Evolutionary conservation across 2,329 filamentous ascomycete genomes (phyloP).

Genomic region (Colletotrichum somersetense): DNA sequence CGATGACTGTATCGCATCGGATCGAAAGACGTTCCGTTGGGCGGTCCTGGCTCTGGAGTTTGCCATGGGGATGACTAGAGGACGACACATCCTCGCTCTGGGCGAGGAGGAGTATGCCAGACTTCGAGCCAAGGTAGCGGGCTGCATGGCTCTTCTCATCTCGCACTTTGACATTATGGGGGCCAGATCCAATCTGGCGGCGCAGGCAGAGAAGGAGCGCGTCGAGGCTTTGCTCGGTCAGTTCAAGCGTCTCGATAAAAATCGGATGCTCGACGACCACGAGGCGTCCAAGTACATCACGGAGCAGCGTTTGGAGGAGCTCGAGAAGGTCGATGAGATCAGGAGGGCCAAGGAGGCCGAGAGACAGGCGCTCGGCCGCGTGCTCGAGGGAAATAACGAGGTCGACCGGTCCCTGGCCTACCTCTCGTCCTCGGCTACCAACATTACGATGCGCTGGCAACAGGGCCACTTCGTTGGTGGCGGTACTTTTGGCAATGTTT

Average conservation of each 20-base stretch:
- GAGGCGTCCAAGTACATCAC: slow-evolving; percentile 82
- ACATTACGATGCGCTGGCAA: slow-evolving; percentile 96
- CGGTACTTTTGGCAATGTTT: slow-evolving; percentile 97
- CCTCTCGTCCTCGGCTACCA: slow-evolving; percentile 92
- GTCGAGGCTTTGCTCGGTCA: slow-evolving; percentile 84
- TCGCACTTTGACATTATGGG: slow-evolving; percentile 99
- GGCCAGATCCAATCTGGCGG: slow-evolving; percentile 90
- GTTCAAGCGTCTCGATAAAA: slow-evolving; percentile 82
- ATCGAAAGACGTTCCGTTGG: slow-evolving; percentile 97
- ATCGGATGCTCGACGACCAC: slow-evolving; percentile 81
- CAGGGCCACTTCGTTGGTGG: slow-evolving; percentile 98
- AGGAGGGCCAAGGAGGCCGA: slow-evolving; percentile 86
- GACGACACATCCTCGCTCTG: slow-evolving; percentile 91
- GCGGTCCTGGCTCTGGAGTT: slow-evolving; percentile 95
- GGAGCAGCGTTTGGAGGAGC: slow-evolving; percentile 78
- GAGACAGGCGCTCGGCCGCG: slow-evolving; percentile 87
- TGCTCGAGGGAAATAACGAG: slow-evolving; percentile 94
- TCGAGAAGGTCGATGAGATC: slow-evolving; percentile 81
- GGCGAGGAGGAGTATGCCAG: slow-evolving; percentile 88
- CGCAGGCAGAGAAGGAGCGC: slow-evolving; percentile 91
- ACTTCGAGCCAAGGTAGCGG: slow-evolving; percentile 88
- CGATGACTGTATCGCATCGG: slow-evolving; percentile 93
- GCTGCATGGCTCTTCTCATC: slow-evolving; percentile 97
- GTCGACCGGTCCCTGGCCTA: slow-evolving; percentile 95
- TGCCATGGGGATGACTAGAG: slow-evolving; percentile 96